Conservation (phyloP, 805 yeast species). For the Sporopachydermia quercuum region DNA sequence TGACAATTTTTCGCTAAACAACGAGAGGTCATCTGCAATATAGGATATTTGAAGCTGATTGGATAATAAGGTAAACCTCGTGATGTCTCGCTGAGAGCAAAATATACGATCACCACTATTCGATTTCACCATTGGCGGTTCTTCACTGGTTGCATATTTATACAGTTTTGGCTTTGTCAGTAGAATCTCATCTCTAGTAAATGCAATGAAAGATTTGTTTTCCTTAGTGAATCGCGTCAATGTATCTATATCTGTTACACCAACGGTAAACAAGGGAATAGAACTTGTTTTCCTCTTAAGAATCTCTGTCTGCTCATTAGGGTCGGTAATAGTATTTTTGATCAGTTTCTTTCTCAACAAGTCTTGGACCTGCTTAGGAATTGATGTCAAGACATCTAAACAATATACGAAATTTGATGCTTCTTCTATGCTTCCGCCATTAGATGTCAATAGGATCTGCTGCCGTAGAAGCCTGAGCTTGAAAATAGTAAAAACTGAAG, state of each 20-base stretch:
- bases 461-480: constrained; percentile 45
- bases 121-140: not conserved
- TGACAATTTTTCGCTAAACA: constrained; percentile 33
- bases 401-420: constrained; percentile 40
- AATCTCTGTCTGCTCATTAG: constrained; percentile 6
- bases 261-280: constrained; percentile 48
- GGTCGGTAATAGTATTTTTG: constrained; percentile 7
- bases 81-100: not conserved
- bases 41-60: not conserved
- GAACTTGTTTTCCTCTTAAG: constrained; percentile 13
- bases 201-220: constrained; percentile 29
- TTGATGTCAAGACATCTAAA: constrained; percentile 41
- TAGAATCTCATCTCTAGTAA: constrained; percentile 53
- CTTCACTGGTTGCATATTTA: constrained; percentile 2
- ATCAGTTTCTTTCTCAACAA: constrained; percentile 15
- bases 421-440: constrained; percentile 21
- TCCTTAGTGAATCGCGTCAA: constrained; percentile 13
- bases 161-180: constrained; percentile 36
- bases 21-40: not conserved
- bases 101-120: not conserved
- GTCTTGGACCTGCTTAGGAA: constrained; percentile 39
- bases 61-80: not conserved
- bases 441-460: constrained; percentile 32
- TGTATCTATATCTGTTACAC: constrained; percentile 40
- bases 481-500: constrained; percentile 49